Evolutionary conservation across 768 basidiomycete species (phyloP), one percentile per base, ranked within the genome.

Genomic region (Basidioascus undulatus): DNA sequence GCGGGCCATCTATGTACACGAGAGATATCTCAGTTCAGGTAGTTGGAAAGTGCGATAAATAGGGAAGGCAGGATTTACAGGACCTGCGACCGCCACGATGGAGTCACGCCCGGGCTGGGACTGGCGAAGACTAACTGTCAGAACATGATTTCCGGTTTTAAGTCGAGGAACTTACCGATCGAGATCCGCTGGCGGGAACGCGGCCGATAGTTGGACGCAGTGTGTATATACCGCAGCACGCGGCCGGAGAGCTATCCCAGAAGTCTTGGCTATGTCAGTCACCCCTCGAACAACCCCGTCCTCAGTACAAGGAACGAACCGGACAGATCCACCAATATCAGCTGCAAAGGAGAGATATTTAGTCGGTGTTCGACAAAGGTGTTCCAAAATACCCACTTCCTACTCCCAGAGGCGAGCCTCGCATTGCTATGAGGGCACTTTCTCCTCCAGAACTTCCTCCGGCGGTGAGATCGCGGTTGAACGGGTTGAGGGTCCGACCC

Each of bases 381-480:
- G n/a, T n/a, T n/a, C 11, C 38, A 18, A 24, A 15, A 16, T 19
- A 40, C 32, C 15, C 15, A 34, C 32, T 33, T 6, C 49, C 51
- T 7, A 49, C 39, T 9, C 51, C 51, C 2, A 52, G 35, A 1
- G 45, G 45, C 7, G 39, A 39, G n/a, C 52, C 52, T 30, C 42
- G 31, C 31, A 51, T 39, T 4, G 42, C 52, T 11, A 53, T 33
- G 9, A 53, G 38, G 5, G 49, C 51, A 3, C 51, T 48, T 37
- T 53, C 51, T 26, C 49, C 51, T 5, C 51, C 51, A 18, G 46
- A 47, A 15, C 37, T 40, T 28, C 51, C 51, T 9, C 49, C 51
- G 30, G 47, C 42, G 11, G 45, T 47, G 19, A 53, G 38, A 23
- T 40, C 38, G 23, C 41, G 42, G 45, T 53, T 53, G 43, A 41